These are phyloP conservation scores for Wallacemonas sp. DNA, from an alignment of 208 protist genomes.

Conservation along the genomic window DNA sequence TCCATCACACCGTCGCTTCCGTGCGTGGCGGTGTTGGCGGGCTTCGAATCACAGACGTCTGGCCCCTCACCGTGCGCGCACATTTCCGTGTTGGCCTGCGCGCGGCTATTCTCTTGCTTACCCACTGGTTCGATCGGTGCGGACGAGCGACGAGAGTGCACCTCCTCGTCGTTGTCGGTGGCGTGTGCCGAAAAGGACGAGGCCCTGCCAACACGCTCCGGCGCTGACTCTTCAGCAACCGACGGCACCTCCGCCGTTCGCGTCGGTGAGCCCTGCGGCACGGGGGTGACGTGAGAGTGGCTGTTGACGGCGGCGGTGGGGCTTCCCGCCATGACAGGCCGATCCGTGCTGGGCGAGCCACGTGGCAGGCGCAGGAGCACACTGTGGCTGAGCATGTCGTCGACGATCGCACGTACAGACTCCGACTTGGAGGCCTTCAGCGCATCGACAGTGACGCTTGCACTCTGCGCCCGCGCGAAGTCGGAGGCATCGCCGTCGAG, in stretches of 20 bases:
- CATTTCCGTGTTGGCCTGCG: no score
- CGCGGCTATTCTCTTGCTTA: no score
- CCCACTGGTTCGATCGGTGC: no score
- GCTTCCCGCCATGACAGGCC: not conserved
- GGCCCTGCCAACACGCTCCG: no score
- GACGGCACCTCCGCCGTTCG: not conserved
- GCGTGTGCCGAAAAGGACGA: no score
- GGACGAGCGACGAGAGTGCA: no score
- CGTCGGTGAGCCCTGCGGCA: not conserved
- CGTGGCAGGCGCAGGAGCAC: slow-evolving; percentile 35
- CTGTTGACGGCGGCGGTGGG: not conserved
- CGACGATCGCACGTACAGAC: slow-evolving; percentile 43
- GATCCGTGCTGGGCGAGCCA: not conserved
- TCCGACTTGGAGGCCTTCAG: slow-evolving; percentile 13
- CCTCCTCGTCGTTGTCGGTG: no score
- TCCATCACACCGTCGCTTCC: no score
- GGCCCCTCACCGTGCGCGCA: no score
- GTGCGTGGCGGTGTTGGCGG: no score
- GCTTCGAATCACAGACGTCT: no score
- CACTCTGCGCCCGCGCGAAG: not conserved
- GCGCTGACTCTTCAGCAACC: no score
- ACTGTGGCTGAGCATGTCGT: slow-evolving; percentile 65
- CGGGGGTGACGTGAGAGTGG: not conserved
- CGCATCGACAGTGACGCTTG: not conserved
- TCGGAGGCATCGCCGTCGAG: not conserved